Conservation (phyloP, 192 early-diverging fungal species). For the Gaertneriomyces semiglobifer region DNA sequence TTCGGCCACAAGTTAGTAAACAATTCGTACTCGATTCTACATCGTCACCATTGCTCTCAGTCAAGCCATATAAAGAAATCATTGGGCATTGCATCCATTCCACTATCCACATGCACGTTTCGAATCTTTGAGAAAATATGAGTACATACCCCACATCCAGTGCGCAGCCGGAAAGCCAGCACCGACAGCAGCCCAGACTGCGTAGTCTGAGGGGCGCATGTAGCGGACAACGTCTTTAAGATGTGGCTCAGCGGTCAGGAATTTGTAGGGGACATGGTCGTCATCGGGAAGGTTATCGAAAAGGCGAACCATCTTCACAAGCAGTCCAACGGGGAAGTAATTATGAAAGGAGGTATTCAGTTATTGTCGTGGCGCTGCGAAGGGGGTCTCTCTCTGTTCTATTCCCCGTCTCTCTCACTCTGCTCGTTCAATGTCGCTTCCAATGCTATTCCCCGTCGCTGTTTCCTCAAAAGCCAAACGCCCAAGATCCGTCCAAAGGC, state of each 20-base stretch:
- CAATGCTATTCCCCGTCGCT: too few species aligned
- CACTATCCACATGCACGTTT: too few species aligned
- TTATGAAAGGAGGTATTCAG: background rate
- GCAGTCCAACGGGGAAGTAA: background rate
- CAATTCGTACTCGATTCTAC: too few species aligned
- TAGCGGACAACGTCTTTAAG: conserved; percentile 85
- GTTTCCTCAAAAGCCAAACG: too few species aligned
- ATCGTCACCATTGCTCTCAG: too few species aligned
- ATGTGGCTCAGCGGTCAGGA: conserved; percentile 90
- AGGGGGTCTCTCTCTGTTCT: conserved; percentile 7
- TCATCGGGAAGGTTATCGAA: conserved; percentile 47
- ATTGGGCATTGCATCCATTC: too few species aligned
- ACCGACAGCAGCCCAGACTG: conserved; percentile 56
- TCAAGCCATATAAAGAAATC: too few species aligned
- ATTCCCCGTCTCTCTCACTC: background rate
- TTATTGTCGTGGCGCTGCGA: background rate
- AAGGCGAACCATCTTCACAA: conserved; percentile 33
- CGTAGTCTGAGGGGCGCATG: conserved; percentile 80
- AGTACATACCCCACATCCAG: conserved; percentile 67
- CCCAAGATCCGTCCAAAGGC: too few species aligned
- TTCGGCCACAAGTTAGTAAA: background rate
- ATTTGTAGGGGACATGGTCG: conserved; percentile 63
- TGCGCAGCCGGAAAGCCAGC: conserved; percentile 70
- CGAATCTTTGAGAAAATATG: too few species aligned
- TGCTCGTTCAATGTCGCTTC: too few species aligned